Evolutionary conservation across 2,329 filamentous ascomycete species (phyloP).

Genomic region (Sporothrix brasiliensis): DNA sequence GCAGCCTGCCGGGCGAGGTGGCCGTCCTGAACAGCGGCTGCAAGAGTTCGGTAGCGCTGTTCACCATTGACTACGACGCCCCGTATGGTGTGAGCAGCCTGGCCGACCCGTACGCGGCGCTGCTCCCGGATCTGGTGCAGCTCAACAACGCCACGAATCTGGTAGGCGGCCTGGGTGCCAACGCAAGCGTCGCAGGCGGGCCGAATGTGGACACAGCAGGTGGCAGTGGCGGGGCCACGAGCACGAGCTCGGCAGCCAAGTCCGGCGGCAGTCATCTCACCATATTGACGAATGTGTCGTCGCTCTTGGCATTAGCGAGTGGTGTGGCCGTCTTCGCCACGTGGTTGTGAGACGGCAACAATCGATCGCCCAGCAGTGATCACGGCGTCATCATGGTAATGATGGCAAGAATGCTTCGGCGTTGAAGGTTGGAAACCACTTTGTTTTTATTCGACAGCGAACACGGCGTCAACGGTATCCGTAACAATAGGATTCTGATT

Average conservation of each 20-base stretch:
- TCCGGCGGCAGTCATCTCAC: not conserved
- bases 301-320: not conserved
- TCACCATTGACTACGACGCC: conserved; percentile 36
- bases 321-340: conserved; percentile 10
- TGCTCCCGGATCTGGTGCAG: conserved; percentile 33
- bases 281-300: not conserved
- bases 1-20: conserved; percentile 33
- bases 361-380: not conserved
- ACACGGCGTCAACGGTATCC: not conserved
- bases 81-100: not conserved
- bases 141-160: conserved; percentile 26
- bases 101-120: conserved; percentile 21
- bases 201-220: not conserved
- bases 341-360: not conserved
- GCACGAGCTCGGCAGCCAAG: not conserved
- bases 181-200: conserved; percentile 29
- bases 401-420: not conserved
- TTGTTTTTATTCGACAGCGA: not conserved
- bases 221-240: not conserved
- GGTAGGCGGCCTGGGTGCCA: conserved; percentile 32
- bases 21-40: conserved; percentile 33
- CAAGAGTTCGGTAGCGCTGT: conserved; percentile 36
- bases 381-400: not conserved
- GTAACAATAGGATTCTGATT: not conserved
- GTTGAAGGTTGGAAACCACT: not conserved